Base-by-base conservation (phyloP, 148 eudicot species). In the Chenopodium berlandieri region DNA sequence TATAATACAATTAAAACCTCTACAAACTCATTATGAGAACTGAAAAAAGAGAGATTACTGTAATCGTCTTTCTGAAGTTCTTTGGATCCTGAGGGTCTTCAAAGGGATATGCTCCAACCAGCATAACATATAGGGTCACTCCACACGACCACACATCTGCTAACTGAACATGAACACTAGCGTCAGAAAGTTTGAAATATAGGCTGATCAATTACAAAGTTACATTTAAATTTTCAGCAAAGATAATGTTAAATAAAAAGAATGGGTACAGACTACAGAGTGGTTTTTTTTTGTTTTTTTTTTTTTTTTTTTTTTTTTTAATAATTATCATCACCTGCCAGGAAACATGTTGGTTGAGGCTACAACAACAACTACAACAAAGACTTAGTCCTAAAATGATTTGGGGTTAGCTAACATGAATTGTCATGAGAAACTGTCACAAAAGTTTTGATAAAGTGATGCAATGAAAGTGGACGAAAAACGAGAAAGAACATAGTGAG, bases 81-180 rank as follows among this genome's bases (percentile, higher is more conserved):
- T 87, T 93, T 19, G 97, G 94, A 79, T 93, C 97, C 81, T 90
- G 90, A 83, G 89, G 97, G 85, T 93, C 97, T 89, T 93, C 97
- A 77, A 92, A 94, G 77, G 98, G 96, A 79, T 92, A 94, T 70
- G 97, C 94, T 81, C 98, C 96, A 58, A 94, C 96, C 76, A 92
- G 86, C 96, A 92, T 92, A 56, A 94, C 97, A 88, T 94, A 94
- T 34, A 92, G 89, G 31, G 96, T 94, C 77, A 91, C 94, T 63
- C 96, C 95, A 82, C 98, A 94, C 4, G 96, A 94, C 96, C 93
- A 94, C 20, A 94, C 98, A 88, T 93, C 95, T 32, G 93, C 94
- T 83, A 90, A 75, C 93, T 91, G 91, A 73, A 56, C 16, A 60
- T 13, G 47, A 44, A 66, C 32, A 76, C 9, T 40, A 31, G 50